Percentiles rank a stretch among this genome's conserved stretches.
Conservation (phyloP, 192 early-diverging fungal genomes). For the Podila minutissima region DNA sequence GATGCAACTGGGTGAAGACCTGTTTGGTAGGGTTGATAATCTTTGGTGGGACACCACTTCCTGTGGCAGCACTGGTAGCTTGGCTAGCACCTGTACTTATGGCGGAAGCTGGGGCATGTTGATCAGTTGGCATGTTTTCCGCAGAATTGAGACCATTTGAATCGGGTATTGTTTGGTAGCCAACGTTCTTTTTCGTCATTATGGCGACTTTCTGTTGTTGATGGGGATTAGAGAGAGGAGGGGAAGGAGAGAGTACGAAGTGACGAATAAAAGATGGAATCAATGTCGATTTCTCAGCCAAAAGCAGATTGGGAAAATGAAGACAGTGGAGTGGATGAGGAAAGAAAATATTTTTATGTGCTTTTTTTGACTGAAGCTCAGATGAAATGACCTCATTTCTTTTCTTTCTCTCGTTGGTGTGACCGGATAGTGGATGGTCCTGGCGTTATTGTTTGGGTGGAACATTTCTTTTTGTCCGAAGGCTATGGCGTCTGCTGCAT, state of each 20-base stretch:
- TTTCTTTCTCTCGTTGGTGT: too few species aligned
- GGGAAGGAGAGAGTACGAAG: background rate
- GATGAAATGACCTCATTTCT: too few species aligned
- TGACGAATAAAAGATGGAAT: background rate
- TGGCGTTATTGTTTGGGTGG: too few species aligned
- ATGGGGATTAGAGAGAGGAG: background rate
- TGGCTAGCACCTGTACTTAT: slow-evolving; percentile 25
- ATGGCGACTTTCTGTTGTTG: background rate
- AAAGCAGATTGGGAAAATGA: background rate
- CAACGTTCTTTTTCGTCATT: slow-evolving; percentile 29
- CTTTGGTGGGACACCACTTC: slow-evolving; percentile 45
- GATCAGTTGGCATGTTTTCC: background rate
- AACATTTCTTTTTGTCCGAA: too few species aligned
- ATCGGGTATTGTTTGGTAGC: slow-evolving; percentile 23
- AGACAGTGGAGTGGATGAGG: background rate
- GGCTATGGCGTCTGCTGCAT: too few species aligned
- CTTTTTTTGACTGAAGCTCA: too few species aligned
- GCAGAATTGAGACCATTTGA: background rate
- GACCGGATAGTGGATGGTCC: too few species aligned
- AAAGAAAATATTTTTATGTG: slow-evolving; percentile 2
- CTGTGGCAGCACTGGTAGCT: slow-evolving; percentile 6
- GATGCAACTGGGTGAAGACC: slow-evolving; percentile 33
- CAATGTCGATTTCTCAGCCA: too few species aligned
- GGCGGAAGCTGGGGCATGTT: background rate
- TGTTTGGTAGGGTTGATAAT: slow-evolving; percentile 50